Percentiles rank a stretch among this genome's conserved stretches.
These are phyloP conservation scores for Candida sanyaensis DNA, from an alignment of 1,139 yeast genomes.

Conservation along the genomic window DNA sequence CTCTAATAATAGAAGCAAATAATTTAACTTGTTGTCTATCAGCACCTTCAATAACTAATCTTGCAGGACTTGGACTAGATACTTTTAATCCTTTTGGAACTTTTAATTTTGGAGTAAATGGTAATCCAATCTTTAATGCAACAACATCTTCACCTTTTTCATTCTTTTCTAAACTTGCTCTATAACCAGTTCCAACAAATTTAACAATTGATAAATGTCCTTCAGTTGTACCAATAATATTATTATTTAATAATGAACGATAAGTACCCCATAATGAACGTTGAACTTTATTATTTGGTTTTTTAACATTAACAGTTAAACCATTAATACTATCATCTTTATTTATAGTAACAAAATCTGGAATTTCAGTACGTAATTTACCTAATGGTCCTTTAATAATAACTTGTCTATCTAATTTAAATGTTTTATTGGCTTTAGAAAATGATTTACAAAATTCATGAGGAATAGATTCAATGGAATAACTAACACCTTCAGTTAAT, in stretches of 20 bases:
- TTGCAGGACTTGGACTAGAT: conserved; percentile 81
- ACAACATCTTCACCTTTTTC: conserved; percentile 59
- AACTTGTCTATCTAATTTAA: conserved; percentile 60
- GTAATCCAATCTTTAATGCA: conserved; percentile 74
- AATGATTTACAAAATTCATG: conserved; percentile 53
- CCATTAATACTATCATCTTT: conserved; percentile 27
- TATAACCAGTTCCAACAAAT: conserved; percentile 96
- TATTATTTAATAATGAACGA: conserved; percentile 75
- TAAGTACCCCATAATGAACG: conserved; percentile 95
- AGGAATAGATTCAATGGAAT: conserved; percentile 40
- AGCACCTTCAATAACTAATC: conserved; percentile 81
- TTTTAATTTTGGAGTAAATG: conserved; percentile 68
- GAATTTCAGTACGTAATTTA: conserved; percentile 59
- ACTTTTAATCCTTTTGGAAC: conserved; percentile 80
- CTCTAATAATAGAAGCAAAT: conserved; percentile 87
- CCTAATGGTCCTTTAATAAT: conserved; percentile 87
- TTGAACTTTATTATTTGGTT: conserved; percentile 66
- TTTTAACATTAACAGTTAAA: conserved; percentile 56
- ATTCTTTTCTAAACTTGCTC: conserved; percentile 69
- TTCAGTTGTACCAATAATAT: conserved; percentile 84
- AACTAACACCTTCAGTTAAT: conserved; percentile 32
- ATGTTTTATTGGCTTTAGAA: conserved; percentile 66
- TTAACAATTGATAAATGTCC: conserved; percentile 88
- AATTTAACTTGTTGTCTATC: conserved; percentile 86
- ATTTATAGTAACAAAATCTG: conserved; percentile 63